Evolutionary conservation across 805 yeast species (phyloP).

Genomic region (Candida nanaspora): DNA sequence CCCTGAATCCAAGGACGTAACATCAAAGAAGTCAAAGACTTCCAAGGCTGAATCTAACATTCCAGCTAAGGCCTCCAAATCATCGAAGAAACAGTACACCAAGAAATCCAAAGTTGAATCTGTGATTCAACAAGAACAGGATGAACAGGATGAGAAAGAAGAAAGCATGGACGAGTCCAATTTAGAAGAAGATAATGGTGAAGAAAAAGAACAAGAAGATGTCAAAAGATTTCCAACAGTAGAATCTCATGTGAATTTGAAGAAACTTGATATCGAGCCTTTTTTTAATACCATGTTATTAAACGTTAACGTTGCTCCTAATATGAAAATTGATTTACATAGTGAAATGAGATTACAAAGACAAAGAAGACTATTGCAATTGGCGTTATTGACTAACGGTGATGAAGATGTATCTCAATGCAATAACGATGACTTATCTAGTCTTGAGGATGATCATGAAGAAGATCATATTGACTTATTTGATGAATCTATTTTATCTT

Average conservation of each 20-base stretch:
- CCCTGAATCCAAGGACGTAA: background rate
- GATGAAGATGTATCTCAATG: conserved; percentile 5
- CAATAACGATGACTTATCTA: background rate
- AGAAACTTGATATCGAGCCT: conserved; percentile 13
- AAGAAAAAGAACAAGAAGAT: background rate
- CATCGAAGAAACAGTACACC: background rate
- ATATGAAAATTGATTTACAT: conserved; percentile 14
- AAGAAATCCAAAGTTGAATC: background rate
- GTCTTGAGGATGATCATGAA: conserved; percentile 4
- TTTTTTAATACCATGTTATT: conserved; percentile 17
- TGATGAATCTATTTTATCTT: conserved; percentile 18
- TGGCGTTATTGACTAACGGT: conserved; percentile 14
- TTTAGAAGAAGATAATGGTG: background rate
- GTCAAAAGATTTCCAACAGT: background rate
- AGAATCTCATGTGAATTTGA: background rate
- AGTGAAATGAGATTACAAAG: conserved; percentile 24
- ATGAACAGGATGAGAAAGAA: background rate
- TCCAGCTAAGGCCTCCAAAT: too few species aligned
- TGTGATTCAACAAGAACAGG: background rate
- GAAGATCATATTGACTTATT: conserved; percentile 6
- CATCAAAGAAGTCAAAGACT: background rate
- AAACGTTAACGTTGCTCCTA: conserved; percentile 11
- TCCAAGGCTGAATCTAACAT: background rate
- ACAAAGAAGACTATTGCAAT: conserved; percentile 21
- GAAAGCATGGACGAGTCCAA: background rate